Conservation (phyloP, 345 rosid genomes). For the Eucalyptus rudis region DNA sequence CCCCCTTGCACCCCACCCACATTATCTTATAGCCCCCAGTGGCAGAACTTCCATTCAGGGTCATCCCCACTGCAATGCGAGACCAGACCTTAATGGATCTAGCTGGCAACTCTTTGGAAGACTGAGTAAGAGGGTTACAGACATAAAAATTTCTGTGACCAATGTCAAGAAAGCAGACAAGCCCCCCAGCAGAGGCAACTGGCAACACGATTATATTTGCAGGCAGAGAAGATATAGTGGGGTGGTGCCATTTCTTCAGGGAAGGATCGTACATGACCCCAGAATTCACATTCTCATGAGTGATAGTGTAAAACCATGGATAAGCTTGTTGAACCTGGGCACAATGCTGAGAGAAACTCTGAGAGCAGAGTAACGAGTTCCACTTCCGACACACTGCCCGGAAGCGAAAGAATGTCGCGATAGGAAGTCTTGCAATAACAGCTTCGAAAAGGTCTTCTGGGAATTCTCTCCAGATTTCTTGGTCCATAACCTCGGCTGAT, state of each 20-base stretch:
- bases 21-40: constrained; percentile 62
- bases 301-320: constrained; percentile 93
- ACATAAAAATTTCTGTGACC: constrained; percentile 83
- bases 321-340: constrained; percentile 32
- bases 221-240: constrained; percentile 52
- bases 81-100: constrained; percentile 91
- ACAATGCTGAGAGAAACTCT: constrained; percentile 69
- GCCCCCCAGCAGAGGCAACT: constrained; percentile 93
- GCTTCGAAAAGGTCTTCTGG: constrained; percentile 93
- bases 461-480: constrained; percentile 83
- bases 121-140: constrained; percentile 81
- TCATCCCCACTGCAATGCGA: constrained; percentile 89
- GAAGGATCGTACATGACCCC: constrained; percentile 92
- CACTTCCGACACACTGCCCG: constrained; percentile 83
- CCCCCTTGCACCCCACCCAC: constrained; percentile 94
- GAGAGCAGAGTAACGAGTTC: constrained; percentile 63
- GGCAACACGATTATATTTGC: constrained; percentile 64
- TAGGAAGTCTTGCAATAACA: constrained; percentile 84
- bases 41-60: constrained; percentile 42
- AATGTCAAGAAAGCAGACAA: constrained; percentile 90
- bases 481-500: constrained; percentile 51
- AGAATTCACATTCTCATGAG: constrained; percentile 72
- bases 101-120: constrained; percentile 77
- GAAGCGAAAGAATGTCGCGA: constrained; percentile 72
- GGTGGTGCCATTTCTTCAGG: constrained; percentile 80